Evolutionary conservation across 1,284 basidiomycete genomes (phyloP).

Genomic region (Cryptococcus depauperatus): DNA sequence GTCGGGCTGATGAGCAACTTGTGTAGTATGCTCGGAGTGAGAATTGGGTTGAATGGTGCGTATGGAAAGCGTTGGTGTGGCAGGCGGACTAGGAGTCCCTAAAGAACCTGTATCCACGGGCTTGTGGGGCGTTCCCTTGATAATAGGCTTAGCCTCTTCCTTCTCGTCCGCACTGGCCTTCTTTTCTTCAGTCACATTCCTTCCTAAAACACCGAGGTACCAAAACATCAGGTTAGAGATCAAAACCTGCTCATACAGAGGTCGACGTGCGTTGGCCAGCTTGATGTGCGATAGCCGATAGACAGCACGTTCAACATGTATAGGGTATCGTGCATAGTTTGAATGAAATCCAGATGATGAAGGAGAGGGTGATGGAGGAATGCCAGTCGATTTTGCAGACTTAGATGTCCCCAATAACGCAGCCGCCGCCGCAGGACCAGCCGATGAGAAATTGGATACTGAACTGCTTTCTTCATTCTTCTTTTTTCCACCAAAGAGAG

Average conservation of each 20-base stretch:
- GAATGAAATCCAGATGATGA: slow-evolving; percentile 54
- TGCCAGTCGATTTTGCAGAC: slow-evolving; percentile 55
- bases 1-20: slow-evolving; percentile 6
- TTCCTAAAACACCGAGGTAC: slow-evolving; percentile 98
- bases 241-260: slow-evolving; percentile 94
- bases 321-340: slow-evolving; percentile 76
- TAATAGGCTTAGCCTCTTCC: slow-evolving; percentile 32
- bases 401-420: slow-evolving; percentile 73
- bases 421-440: slow-evolving; percentile 69
- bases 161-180: slow-evolving; percentile 47
- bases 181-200: slow-evolving; percentile 47
- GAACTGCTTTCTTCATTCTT: slow-evolving; percentile 54
- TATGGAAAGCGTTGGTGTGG: no score
- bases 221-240: slow-evolving; percentile 99
- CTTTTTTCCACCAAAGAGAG: slow-evolving; percentile 73
- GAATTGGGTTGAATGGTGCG: no score
- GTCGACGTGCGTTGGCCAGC: slow-evolving; percentile 88
- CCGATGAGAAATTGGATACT: slow-evolving; percentile 48
- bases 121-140: slow-evolving; percentile 38
- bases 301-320: slow-evolving; percentile 95
- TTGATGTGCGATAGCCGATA: slow-evolving; percentile 98
- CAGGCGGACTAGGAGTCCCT: no score
- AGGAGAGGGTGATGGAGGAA: slow-evolving; percentile 42
- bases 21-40: not conserved
- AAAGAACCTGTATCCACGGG: slow-evolving; percentile 33